Evolutionary conservation across 1,284 basidiomycete species (phyloP), one percentile per base, ranked within the genome.

Genomic region (Filobasidium uniguttulatum): DNA sequence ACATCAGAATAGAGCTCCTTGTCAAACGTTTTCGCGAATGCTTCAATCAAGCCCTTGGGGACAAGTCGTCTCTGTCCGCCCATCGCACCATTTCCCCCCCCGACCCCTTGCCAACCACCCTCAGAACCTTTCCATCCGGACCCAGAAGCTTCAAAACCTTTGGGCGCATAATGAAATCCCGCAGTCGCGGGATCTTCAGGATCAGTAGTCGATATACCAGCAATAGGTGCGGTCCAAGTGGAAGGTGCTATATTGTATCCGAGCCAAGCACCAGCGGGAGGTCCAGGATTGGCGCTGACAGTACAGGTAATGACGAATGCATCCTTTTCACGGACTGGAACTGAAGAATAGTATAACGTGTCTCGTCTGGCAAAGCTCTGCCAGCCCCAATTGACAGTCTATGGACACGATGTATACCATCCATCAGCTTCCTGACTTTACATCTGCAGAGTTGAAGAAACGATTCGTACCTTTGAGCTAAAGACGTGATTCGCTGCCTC

Each of bases 361-460:
- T 88, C 83, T 55, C 86, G 74, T 46, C 77, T 77, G 23, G 83
- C 80, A 65, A 89, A 90, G 61, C 83, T 69, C 52, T 75, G 81
- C 82, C 82, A 85, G 65, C 84, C 84, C 83, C 84, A 85, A 62
- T 86, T 85, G 36, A 81, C 80, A 3, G 83, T 81, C 79, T 43
- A 26, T 14, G 40, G 12, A 81, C 53, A 29, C 28, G n/a, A 34
- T n/a, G 26, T 15, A 17, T n/a, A 26, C 65, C 45, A 62, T 57
- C 37, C 29, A n/a, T 46, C 25, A 31, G 15, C 23, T 29, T 6
- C 15, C 25, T 26, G 45, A 26, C 25, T 25, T 17, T 53, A 17
- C 31, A 52, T 8, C 9, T 25, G 30, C 15, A 43, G 22, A 33
- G 29, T 8, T n/a, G 1, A 17, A 25, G 34, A 22, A n/a, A n/a